These are phyloP conservation scores for Sporodiniella umbellata DNA, from an alignment of 371 early-diverging fungal genomes.

Conservation along the genomic window DNA sequence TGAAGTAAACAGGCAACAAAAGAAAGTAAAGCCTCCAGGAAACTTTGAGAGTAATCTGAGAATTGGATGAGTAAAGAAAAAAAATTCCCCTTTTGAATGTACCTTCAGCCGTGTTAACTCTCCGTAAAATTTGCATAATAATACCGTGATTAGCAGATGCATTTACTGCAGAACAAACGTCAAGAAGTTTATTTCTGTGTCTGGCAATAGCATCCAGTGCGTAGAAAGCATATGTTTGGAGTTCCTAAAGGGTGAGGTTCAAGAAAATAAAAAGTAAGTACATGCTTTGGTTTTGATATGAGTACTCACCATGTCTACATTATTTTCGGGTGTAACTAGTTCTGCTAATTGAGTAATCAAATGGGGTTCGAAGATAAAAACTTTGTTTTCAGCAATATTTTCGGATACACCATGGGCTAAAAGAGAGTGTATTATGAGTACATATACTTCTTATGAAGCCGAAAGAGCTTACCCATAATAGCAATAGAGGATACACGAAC, in stretches of 20 bases:
- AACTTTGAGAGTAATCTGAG: conserved; percentile 62
- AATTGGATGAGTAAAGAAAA: too few relatives aligned
- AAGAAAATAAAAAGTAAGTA: too few relatives aligned
- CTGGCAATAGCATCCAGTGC: conserved; percentile 83
- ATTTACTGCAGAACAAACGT: conserved; percentile 83
- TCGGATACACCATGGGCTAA: conserved; percentile 64
- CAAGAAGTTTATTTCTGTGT: conserved; percentile 71
- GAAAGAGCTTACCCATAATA: conserved; percentile 55
- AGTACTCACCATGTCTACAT: conserved; percentile 32
- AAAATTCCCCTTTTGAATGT: neutral
- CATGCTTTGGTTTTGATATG: too few relatives aligned
- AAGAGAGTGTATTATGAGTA: neutral
- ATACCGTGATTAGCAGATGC: conserved; percentile 93
- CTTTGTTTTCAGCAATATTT: conserved; percentile 64
- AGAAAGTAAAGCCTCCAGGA: conserved; percentile 80
- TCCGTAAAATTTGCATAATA: conserved; percentile 77
- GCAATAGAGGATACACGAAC: conserved; percentile 80
- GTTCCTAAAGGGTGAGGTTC: conserved; percentile 32
- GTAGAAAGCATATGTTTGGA: conserved; percentile 77
- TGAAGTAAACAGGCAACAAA: conserved; percentile 74
- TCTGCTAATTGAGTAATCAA: conserved; percentile 75
- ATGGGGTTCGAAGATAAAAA: conserved; percentile 85
- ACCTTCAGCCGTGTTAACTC: conserved; percentile 51
- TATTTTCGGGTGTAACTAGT: conserved; percentile 69
- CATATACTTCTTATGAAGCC: neutral